phyloP scores from a whole-genome alignment of 2,329 filamentous ascomycete genomes.

The Colletotrichum sp. region DNA sequence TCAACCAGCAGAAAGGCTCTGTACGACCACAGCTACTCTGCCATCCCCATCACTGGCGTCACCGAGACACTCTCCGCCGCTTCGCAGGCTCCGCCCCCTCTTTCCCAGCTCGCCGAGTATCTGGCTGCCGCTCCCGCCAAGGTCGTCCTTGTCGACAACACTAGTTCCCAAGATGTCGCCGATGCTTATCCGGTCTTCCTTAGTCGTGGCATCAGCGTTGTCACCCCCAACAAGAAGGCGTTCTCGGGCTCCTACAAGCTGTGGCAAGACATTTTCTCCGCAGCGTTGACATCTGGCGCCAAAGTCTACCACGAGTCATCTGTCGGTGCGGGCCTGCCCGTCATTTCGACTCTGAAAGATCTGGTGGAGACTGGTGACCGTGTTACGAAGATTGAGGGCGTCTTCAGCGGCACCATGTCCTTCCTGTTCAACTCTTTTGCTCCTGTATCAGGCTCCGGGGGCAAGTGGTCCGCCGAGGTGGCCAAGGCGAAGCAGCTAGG shows the following conservation, averaged over 20 bases:
- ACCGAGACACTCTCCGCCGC: constrained; percentile 70
- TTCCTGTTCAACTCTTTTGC: constrained; percentile 99
- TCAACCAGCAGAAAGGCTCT: constrained; percentile 85
- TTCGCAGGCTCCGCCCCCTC: constrained; percentile 66
- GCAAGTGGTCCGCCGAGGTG: constrained; percentile 90
- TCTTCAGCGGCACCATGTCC: constrained; percentile 97
- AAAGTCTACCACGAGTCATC: constrained; percentile 95
- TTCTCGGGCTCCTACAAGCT: constrained; percentile 83
- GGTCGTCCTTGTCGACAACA: constrained; percentile 92
- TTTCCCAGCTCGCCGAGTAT: constrained; percentile 77
- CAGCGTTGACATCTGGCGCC: constrained; percentile 73
- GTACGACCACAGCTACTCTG: constrained; percentile 74
- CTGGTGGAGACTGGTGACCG: constrained; percentile 93
- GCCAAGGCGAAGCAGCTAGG: constrained; percentile 90
- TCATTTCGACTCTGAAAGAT: constrained; percentile 92
- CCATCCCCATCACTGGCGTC: constrained; percentile 64
- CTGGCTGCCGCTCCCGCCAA: constrained; percentile 79
- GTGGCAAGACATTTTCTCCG: constrained; percentile 86
- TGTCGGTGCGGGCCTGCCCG: constrained; percentile 89
- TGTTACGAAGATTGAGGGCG: constrained; percentile 91
- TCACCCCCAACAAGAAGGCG: constrained; percentile 98
- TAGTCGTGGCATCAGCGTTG: constrained; percentile 82
- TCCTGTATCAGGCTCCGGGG: constrained; percentile 75
- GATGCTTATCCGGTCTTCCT: constrained; percentile 83
- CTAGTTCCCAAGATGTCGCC: constrained; percentile 86